phyloP scores from a whole-genome alignment of 345 rosid genomes.

The Mercurialis annua region DNA sequence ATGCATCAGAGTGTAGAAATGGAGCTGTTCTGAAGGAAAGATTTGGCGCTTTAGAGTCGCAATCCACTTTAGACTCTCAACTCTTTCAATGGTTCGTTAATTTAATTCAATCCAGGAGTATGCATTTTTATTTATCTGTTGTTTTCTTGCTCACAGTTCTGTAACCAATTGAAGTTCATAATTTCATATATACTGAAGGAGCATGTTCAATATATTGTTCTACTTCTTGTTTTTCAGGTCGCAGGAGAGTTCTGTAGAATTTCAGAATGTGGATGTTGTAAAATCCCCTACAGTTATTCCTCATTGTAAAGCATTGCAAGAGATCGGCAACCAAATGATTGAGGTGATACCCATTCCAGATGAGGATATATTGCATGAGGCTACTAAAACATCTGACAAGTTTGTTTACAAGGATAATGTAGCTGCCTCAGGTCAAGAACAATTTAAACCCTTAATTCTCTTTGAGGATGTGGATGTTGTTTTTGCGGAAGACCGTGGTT shows the following conservation, averaged over 20 bases:
- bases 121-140: not conserved
- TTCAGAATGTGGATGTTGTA: slow-evolving; percentile 26
- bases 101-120: slow-evolving; percentile 6
- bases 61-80: slow-evolving; percentile 54
- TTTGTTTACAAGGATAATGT: slow-evolving; percentile 26
- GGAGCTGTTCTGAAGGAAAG: slow-evolving; percentile 75
- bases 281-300: slow-evolving; percentile 22
- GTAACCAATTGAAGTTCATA: slow-evolving; percentile 1
- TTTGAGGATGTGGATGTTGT: slow-evolving; percentile 89
- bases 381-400: slow-evolving; percentile 30
- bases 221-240: slow-evolving; percentile 50
- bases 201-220: slow-evolving; percentile 12
- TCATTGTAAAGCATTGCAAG: slow-evolving; percentile 28
- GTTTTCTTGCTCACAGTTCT: slow-evolving; percentile 16
- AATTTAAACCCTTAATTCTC: slow-evolving; percentile 67
- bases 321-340: slow-evolving; percentile 30
- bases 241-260: slow-evolving; percentile 38
- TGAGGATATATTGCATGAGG: slow-evolving; percentile 26
- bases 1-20: slow-evolving; percentile 83
- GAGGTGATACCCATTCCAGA: slow-evolving; percentile 39
- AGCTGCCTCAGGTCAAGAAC: slow-evolving; percentile 30
- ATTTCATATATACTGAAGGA: not conserved
- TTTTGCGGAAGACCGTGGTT: slow-evolving; percentile 91
- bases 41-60: slow-evolving; percentile 79
- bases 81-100: slow-evolving; percentile 58